phyloP scores from a whole-genome alignment of 805 yeast genomes.

The Candida taoyuanica region DNA sequence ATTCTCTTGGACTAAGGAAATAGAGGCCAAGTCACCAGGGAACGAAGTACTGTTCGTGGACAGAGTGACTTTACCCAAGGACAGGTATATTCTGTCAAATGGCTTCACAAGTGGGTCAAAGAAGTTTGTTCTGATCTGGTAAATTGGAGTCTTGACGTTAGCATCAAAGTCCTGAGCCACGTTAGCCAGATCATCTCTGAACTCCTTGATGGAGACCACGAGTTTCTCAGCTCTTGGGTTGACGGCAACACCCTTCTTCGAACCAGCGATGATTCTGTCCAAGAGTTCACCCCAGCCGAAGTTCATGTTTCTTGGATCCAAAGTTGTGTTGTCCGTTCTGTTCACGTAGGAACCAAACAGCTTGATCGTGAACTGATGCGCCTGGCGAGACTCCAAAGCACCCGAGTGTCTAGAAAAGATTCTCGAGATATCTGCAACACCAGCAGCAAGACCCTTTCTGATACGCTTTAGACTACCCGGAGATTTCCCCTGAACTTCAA shows the following conservation, averaged over 20 bases:
- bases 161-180: conserved; percentile 32
- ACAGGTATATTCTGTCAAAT: conserved; percentile 57
- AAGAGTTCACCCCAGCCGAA: conserved; percentile 89
- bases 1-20: conserved; percentile 51
- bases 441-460: conserved; percentile 82
- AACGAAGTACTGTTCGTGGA: conserved; percentile 26
- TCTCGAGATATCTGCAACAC: conserved; percentile 80
- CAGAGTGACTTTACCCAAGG: conserved; percentile 45
- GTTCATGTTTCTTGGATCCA: conserved; percentile 39
- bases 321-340: conserved; percentile 29
- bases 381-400: conserved; percentile 52
- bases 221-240: conserved; percentile 76
- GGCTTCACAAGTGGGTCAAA: conserved; percentile 59
- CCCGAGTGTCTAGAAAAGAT: conserved; percentile 65
- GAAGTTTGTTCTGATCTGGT: conserved; percentile 59
- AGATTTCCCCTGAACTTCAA: conserved; percentile 37
- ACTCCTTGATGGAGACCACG: conserved; percentile 68
- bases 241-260: conserved; percentile 70
- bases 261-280: conserved; percentile 72
- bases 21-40: conserved; percentile 29
- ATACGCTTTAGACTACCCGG: conserved; percentile 35
- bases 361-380: conserved; percentile 67
- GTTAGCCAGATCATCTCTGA: conserved; percentile 41
- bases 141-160: conserved; percentile 46
- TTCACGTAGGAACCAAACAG: conserved; percentile 66